Conservation (phyloP, 331 rosid genomes). For the Dryas integrifolia region DNA sequence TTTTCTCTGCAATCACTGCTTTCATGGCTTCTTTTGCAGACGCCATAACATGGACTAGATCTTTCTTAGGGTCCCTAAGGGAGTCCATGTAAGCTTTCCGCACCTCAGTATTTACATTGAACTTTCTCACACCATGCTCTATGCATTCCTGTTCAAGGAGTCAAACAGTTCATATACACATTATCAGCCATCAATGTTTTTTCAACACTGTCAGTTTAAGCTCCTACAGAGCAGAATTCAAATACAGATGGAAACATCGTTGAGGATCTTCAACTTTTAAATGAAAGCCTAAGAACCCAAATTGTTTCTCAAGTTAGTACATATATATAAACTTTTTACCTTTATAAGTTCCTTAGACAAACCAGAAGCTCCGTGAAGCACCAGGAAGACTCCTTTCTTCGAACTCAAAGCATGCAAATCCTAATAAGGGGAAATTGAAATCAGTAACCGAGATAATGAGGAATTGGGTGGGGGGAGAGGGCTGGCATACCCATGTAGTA, state of each 20-base stretch:
- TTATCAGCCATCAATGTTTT: neutral
- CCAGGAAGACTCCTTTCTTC: slow-evolving; percentile 67
- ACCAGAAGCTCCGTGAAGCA: slow-evolving; percentile 97
- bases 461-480: neutral
- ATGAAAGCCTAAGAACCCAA: slow-evolving; percentile 6
- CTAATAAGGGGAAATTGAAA: slow-evolving; percentile 33
- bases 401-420: slow-evolving; percentile 59
- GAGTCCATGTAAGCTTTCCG: slow-evolving; percentile 92
- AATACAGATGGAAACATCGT: slow-evolving; percentile 3
- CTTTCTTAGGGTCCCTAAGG: slow-evolving; percentile 57
- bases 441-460: slow-evolving; percentile 27
- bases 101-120: slow-evolving; percentile 93
- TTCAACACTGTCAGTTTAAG: neutral
- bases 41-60: slow-evolving; percentile 78
- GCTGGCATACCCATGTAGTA: neutral
- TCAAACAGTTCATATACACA: slow-evolving; percentile 12
- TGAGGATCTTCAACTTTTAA: neutral
- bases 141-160: slow-evolving; percentile 59
- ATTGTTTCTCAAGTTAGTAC: slow-evolving; percentile 1
- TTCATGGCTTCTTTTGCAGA: slow-evolving; percentile 91
- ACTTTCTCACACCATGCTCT: slow-evolving; percentile 76
- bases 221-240: too few species aligned
- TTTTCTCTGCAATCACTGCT: slow-evolving; percentile 80
- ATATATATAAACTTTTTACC: slow-evolving; percentile 37
- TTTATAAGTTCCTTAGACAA: slow-evolving; percentile 64